Percentiles rank a stretch among this genome's conserved stretches.
These are phyloP conservation scores for Bacterosira constricta DNA, from an alignment of 108 stramenopile genomes.

Conservation along the genomic window DNA sequence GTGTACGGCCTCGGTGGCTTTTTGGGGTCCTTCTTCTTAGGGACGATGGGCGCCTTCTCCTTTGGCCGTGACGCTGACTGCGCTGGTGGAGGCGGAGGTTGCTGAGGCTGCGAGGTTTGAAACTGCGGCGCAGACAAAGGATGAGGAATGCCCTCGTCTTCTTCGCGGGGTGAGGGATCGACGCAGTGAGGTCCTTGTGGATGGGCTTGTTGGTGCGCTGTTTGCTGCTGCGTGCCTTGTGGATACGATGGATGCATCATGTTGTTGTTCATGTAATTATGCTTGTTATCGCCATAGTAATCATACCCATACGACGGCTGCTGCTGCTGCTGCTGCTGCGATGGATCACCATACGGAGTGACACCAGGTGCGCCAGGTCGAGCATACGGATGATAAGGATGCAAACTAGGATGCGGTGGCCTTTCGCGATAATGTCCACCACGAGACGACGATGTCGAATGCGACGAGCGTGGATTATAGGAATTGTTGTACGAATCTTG, in stretches of 20 bases:
- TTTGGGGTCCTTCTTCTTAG: conserved; percentile 5
- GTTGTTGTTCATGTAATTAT: no score
- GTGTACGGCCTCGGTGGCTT: conserved; percentile 47
- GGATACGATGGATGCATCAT: no score
- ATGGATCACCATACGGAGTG: background rate
- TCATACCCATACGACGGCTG: conserved; percentile 1
- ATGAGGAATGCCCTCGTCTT: background rate
- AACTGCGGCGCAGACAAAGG: background rate
- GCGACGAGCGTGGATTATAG: no score
- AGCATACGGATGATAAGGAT: conserved; percentile 2
- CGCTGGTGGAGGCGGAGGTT: no score
- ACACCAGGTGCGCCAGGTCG: background rate
- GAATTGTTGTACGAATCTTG: no score
- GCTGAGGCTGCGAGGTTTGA: no score
- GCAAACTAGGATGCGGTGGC: background rate
- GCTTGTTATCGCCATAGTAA: background rate
- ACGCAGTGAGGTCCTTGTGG: no score
- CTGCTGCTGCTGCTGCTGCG: background rate
- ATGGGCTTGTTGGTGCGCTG: no score
- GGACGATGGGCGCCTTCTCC: background rate
- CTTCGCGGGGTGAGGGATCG: background rate
- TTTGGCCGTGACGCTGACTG: background rate
- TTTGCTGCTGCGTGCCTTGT: no score
- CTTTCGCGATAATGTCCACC: conserved; percentile 2
- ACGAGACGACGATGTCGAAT: no score